Percentiles rank a stretch among this genome's conserved stretches.
phyloP scores from a whole-genome alignment of 225 moss, liverwort and hornwort genomes.

The Straminergon stramineum region DNA sequence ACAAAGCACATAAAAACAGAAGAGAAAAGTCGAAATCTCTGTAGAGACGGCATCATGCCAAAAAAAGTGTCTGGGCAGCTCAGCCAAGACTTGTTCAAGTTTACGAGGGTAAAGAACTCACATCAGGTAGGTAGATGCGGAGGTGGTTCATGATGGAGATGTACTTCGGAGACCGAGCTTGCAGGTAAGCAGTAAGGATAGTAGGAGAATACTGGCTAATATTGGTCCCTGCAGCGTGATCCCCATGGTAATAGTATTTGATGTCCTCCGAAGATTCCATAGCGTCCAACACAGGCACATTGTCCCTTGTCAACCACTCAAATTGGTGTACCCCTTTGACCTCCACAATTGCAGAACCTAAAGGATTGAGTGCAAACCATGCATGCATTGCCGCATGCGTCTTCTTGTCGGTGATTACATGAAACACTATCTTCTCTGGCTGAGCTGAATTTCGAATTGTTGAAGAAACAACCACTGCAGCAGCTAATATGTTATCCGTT shows the following conservation, averaged over 20 bases:
- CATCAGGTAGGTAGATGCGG: slow-evolving; percentile 93
- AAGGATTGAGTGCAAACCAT: slow-evolving; percentile 88
- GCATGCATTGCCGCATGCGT: slow-evolving; percentile 97
- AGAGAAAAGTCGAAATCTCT: not conserved
- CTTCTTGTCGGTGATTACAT: slow-evolving; percentile 97
- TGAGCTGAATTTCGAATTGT: slow-evolving; percentile 61
- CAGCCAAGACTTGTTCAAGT: not conserved
- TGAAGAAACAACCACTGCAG: slow-evolving; percentile 79
- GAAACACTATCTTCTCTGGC: slow-evolving; percentile 88
- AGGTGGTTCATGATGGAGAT: slow-evolving; percentile 99
- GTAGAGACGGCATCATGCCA: not conserved
- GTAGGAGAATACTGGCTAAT: slow-evolving; percentile 80
- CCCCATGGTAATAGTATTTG: slow-evolving; percentile 81
- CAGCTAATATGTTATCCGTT: slow-evolving; percentile 88
- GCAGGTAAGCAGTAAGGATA: slow-evolving; percentile 75
- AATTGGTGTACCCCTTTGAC: slow-evolving; percentile 97
- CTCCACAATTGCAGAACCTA: slow-evolving; percentile 85
- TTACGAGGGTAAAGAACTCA: slow-evolving; percentile 19
- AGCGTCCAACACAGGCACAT: slow-evolving; percentile 93
- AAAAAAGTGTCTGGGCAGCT: not conserved
- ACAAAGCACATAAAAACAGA: not conserved
- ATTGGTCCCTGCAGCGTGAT: slow-evolving; percentile 82
- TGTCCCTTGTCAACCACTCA: slow-evolving; percentile 88
- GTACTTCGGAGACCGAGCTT: slow-evolving; percentile 92
- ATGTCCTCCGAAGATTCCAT: slow-evolving; percentile 81